These are phyloP conservation scores for Mycogone perniciosa DNA, from an alignment of 2,329 filamentous ascomycete genomes.

Conservation along the genomic window DNA sequence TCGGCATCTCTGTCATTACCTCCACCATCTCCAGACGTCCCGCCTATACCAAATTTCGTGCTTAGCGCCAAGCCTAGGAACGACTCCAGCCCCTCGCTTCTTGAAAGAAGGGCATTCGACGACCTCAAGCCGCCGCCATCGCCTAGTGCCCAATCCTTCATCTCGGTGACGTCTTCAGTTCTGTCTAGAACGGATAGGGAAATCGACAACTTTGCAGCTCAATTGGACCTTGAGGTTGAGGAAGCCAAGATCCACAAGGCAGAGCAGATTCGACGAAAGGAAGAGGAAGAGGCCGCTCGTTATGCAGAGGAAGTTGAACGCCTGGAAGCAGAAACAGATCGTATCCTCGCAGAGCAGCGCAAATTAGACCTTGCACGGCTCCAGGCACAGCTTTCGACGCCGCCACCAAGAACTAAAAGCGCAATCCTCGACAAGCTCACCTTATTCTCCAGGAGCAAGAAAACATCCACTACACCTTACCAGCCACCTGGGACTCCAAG, in stretches of 20 bases:
- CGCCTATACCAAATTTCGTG: slow-evolving; percentile 20
- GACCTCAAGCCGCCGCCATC: slow-evolving; percentile 9
- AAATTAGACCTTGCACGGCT: slow-evolving; percentile 42
- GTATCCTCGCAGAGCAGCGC: slow-evolving; percentile 44
- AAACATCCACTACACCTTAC: slow-evolving; percentile 28
- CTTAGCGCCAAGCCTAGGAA: slow-evolving; percentile 25
- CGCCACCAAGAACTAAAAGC: slow-evolving; percentile 25
- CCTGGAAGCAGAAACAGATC: slow-evolving; percentile 42
- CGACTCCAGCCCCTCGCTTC: slow-evolving; percentile 18
- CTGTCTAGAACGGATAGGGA: slow-evolving; percentile 9
- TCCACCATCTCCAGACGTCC: slow-evolving; percentile 20
- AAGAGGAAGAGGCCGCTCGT: slow-evolving; percentile 19
- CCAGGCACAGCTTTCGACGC: slow-evolving; percentile 35
- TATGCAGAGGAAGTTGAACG: slow-evolving; percentile 36
- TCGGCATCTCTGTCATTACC: slow-evolving; percentile 12
- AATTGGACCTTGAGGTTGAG: slow-evolving; percentile 11
- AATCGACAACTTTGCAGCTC: slow-evolving; percentile 11
- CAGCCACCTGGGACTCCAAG: slow-evolving; percentile 27
- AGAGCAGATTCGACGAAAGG: slow-evolving; percentile 3
- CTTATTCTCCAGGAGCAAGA: slow-evolving; percentile 38
- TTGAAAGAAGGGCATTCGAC: slow-evolving; percentile 8
- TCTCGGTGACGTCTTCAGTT: slow-evolving; percentile 2
- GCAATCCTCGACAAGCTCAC: slow-evolving; percentile 44
- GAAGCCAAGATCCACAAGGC: slow-evolving; percentile 8
- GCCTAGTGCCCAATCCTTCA: slow-evolving; percentile 8